These are phyloP conservation scores for Ogataea paradorogensis DNA, from an alignment of 805 yeast genomes.

Conservation along the genomic window DNA sequence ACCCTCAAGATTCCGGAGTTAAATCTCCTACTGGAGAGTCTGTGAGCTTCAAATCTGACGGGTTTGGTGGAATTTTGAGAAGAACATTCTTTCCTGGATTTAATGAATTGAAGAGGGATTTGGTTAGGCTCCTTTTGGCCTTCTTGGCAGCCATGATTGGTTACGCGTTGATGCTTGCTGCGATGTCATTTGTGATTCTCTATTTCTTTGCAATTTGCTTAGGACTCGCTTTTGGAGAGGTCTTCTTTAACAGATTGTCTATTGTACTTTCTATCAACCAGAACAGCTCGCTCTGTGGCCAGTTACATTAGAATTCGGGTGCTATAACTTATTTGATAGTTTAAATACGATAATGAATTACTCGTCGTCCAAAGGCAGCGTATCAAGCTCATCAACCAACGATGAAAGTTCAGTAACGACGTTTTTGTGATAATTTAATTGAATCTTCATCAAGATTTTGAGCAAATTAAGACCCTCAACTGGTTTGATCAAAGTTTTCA, in stretches of 20 bases:
- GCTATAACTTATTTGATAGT: not conserved
- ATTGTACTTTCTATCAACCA: slow-evolving; percentile 38
- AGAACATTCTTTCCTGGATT: slow-evolving; percentile 35
- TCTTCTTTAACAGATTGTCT: slow-evolving; percentile 60
- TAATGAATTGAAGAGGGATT: slow-evolving; percentile 45
- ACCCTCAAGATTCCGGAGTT: slow-evolving; percentile 26
- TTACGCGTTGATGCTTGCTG: slow-evolving; percentile 73
- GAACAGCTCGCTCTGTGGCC: slow-evolving; percentile 30
- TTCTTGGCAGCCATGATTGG: slow-evolving; percentile 65
- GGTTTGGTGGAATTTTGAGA: slow-evolving; percentile 17
- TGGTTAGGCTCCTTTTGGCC: slow-evolving; percentile 51
- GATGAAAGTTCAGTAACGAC: slow-evolving; percentile 47
- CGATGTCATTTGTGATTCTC: slow-evolving; percentile 64
- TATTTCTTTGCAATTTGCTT: slow-evolving; percentile 72
- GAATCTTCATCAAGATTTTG: slow-evolving; percentile 66
- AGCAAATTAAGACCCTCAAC: slow-evolving; percentile 60
- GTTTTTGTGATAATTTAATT: slow-evolving; percentile 58
- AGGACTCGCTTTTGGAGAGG: slow-evolving; percentile 70
- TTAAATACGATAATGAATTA: slow-evolving; percentile 4
- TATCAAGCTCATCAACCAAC: slow-evolving; percentile 43
- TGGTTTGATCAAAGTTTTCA: slow-evolving; percentile 71
- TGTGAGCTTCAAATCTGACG: slow-evolving; percentile 8
- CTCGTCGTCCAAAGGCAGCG: slow-evolving; percentile 44
- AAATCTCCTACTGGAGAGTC: slow-evolving; percentile 13
- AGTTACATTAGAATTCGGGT: slow-evolving; percentile 22